Base-by-base conservation (phyloP, 228 moss, liverwort and hornwort genomes). In the Sphagnum fallax region DNA sequence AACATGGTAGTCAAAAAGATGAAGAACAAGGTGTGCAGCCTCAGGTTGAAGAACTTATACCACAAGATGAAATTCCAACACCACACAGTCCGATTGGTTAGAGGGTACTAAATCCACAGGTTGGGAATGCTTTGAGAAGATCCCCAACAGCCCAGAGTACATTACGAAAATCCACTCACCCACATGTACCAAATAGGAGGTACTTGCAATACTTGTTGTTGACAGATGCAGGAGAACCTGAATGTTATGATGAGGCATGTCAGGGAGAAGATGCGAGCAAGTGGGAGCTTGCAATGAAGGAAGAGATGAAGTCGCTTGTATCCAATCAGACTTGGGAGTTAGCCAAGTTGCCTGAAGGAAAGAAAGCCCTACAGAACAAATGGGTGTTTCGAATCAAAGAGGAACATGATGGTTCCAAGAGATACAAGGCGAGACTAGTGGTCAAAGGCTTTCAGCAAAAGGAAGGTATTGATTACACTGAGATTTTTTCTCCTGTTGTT, bases 381-480 rank as follows among this genome's bases (percentile, higher is more conserved):
- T 69, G 55, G 55, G 15, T 69, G 5, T 69, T 12, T 11, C 6
- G 48, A 48, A 58, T 69, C 6, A 69, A 69, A 47, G 55, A 69
- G 16, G 55, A 69, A 47, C 4, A 60, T 12, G 55, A 69, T 69
- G 55, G 69, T 6, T 5, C 8, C 16, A 47, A 69, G 59, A 13
- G 16, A 12, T 47, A 53, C 15, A 69, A 53, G 53, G 52, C 52
- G 6, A 69, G 69, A 11, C 15, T 69, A 52, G 55, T 69, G 10
- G 52, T 58, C n/a, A 59, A 58, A 32, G 69, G 12, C 11, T 69
- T 59, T 47, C 55, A 69, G 0, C 69, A 69, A 60, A 69, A 69
- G 55, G 53, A 53, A 4, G 55, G 53, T 53, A 15, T 15, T 52
- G 55, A 53, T 58, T 52, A 13, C 55, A 53, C 51, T 4, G 69